phyloP scores from a whole-genome alignment of 1,284 basidiomycete genomes.

The Phlebopus sp. region DNA sequence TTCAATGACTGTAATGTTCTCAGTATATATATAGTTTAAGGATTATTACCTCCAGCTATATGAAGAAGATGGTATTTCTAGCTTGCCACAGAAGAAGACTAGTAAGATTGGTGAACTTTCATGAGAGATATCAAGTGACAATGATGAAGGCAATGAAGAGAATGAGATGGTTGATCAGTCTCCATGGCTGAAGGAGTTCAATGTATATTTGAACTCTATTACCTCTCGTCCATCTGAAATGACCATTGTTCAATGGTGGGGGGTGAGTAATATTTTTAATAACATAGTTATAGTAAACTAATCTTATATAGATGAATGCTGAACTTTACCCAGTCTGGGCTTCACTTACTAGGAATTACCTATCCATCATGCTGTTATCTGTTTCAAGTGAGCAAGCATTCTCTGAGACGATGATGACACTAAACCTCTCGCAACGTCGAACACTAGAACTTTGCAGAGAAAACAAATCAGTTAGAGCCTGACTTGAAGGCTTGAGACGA shows the following conservation, averaged over 20 bases:
- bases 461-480: too few relatives aligned
- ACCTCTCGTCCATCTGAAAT: conserved; percentile 18
- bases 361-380: conserved; percentile 39
- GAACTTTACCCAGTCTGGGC: conserved; percentile 31
- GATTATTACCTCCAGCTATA: conserved; percentile 2
- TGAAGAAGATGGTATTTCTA: neutral
- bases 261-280: conserved; percentile 18
- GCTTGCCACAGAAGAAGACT: neutral
- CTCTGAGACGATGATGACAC: too few relatives aligned
- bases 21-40: conserved; percentile 8
- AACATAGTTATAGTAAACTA: neutral
- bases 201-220: conserved; percentile 20
- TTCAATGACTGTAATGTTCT: too few relatives aligned
- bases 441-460: too few relatives aligned
- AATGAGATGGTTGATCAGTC: neutral
- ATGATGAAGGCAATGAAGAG: conserved; percentile 1
- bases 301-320: conserved; percentile 19
- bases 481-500: too few relatives aligned
- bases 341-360: conserved; percentile 34
- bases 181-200: conserved; percentile 26
- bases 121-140: conserved; percentile 2
- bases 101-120: neutral
- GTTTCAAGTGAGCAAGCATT: conserved; percentile 35
- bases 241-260: conserved; percentile 30
- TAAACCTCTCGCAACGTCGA: too few relatives aligned